Base-by-base conservation (phyloP, 2,329 filamentous ascomycete species). In the Epicoccum sorghinum region DNA sequence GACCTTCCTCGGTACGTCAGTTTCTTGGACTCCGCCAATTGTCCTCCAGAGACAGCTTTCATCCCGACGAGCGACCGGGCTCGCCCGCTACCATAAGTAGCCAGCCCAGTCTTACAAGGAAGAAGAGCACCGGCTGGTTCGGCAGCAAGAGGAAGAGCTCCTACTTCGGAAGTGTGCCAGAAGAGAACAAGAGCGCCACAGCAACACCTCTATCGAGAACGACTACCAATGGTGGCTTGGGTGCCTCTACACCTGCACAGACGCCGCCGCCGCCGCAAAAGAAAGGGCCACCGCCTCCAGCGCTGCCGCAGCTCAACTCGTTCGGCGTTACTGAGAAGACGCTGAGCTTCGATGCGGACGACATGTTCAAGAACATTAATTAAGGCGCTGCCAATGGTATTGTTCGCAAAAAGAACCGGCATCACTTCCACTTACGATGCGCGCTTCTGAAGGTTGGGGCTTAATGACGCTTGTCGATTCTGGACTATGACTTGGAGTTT, bases 311-410 rank as follows among this genome's bases (percentile, higher is more conserved):
- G 47, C 69, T 76, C 48, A 68, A 67, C 53, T 63, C 69, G 13
- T 72, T 76, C 50, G 70, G 70, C 0, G 67, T 74, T 47, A 70
- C 64, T 37, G 69, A 73, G 14, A 72, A 75, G 37, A 56, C 69
- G 37, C 58, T 67, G 12, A 67, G 65, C 51, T 49, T 75, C 37
- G 71, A 67, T 8, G 73, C 65, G 7, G 73, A 75, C 38, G 73
- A 75, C 59, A 65, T 76, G 69, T 76, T 76, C 62, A 75, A 75
- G 56, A 64, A 75, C 64, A 76, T 76, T 58, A 70, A 73, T 52
- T 75, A 61, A 47, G 42, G 62, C 33, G 47, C 55, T 13, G 4
- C 10, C 4, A 22, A 33, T 33, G 24, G n/a, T 22, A 23, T 27
- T 25, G 4, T 24, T 22, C 30, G 22, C 42, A 27, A 33, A 9